Base-by-base conservation (phyloP, 768 basidiomycete genomes). In the Trichaptum fuscoviolaceum region DNA sequence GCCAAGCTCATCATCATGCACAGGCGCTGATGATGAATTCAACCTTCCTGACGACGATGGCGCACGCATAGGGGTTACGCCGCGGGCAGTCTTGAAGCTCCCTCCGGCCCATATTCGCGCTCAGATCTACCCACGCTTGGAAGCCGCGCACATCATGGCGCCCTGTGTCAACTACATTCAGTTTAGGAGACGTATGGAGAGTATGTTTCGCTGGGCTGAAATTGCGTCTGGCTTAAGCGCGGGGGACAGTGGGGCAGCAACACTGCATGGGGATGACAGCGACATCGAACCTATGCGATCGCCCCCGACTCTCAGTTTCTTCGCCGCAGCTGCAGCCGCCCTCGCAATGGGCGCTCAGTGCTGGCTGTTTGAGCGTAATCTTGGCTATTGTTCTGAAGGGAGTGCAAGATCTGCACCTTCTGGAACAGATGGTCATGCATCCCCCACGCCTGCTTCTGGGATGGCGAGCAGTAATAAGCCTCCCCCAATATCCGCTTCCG, bases 401-500 rank as follows among this genome's bases (percentile, higher is more conserved):
- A 61, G 30, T 61, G 24, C 25, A 24, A 61, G 4, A 15, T 6
- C 59, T 34, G 25, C 59, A 61, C 25, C 24, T 34, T 18, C 12
- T 61, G 24, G 25, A 3, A 61, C 59, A 15, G 3, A 5, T 61
- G 59, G 23, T 17, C 59, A 61, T 61, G 59, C 30, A 2, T 61
- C 30, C 23, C 59, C 24, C 17, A 61, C 59, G 15, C 30, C 30
- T 61, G 59, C 59, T 61, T 23, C 24, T 61, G 25, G 59, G 30
- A 61, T 20, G 25, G 25, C 30, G 25, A 61, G 30, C 59, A 61
- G 24, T 34, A 15, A 12, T 61, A 61, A 2, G 59, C 30, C 59
- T 34, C 30, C 25, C 30, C 59, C 59, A 61, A 61, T 61, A 25
- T 12, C 59, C 59, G 59, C 59, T 25, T 61, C 59, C 42, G 42